Percentiles rank a stretch among this genome's conserved stretches.
These are phyloP conservation scores for Trapa incisa DNA, from an alignment of 345 rosid genomes.

Conservation along the genomic window DNA sequence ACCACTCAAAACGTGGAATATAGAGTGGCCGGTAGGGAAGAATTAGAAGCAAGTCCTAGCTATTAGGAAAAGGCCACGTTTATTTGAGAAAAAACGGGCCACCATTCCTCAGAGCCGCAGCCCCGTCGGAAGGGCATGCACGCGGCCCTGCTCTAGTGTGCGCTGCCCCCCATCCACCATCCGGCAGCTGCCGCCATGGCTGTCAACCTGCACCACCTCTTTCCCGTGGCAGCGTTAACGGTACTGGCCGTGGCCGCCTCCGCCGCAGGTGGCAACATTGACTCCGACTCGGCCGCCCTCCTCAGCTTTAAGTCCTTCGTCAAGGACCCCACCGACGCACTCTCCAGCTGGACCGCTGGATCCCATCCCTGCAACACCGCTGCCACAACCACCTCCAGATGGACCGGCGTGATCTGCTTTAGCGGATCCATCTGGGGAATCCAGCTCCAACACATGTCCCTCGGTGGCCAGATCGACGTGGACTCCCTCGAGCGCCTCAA, in stretches of 20 bases:
- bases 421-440: conserved; percentile 42
- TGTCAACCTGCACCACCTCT: conserved; percentile 12
- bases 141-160: conserved; percentile 40
- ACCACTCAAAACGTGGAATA: not conserved
- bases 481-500: conserved; percentile 23
- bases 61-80: not conserved
- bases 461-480: conserved; percentile 39
- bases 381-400: conserved; percentile 14
- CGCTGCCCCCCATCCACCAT: conserved; percentile 4
- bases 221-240: not conserved
- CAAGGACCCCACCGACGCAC: conserved; percentile 10
- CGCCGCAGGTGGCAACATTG: conserved; percentile 16
- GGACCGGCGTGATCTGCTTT: conserved; percentile 56
- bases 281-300: conserved; percentile 40
- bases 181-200: not conserved
- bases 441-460: conserved; percentile 43
- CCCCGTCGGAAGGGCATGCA: conserved; percentile 50
- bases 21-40: not conserved
- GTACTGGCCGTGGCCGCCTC: not conserved
- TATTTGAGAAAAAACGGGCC: not conserved
- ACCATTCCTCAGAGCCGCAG: conserved; percentile 12
- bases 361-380: conserved; percentile 21
- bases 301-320: conserved; percentile 49
- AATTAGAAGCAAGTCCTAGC: too few species aligned
- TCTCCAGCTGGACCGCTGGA: conserved; percentile 31